Base-by-base conservation (phyloP, 2,329 filamentous ascomycete genomes). In the Talaromyces funiculosus region DNA sequence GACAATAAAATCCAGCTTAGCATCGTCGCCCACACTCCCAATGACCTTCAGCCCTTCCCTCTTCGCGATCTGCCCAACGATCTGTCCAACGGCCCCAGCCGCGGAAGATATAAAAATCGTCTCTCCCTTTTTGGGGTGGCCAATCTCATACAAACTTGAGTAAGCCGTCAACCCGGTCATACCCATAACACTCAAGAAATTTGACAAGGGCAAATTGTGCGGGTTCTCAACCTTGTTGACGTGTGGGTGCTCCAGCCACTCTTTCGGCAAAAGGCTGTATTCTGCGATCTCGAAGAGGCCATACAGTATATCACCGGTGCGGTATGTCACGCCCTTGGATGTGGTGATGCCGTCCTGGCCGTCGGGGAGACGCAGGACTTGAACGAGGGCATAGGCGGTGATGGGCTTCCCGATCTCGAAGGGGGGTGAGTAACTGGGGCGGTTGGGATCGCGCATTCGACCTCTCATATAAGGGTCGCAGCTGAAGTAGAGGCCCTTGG, bases 381-480 rank as follows among this genome's bases (percentile, higher is more conserved):
- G 86, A 64, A 84, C 81, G 64, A 95, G 79, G 54, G 78, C 80
- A 66, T 75, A 74, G 74, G 86, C 92, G 65, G 75, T 77, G 63
- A 96, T 82, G 64, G 90, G 84, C 66, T 83, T 74, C 71, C 81
- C 80, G 49, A 90, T 73, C 12, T 80, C 71, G 69, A 86, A 90
- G 1, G 87, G 75, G 1, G 87, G 80, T 22, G 80, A 73, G 79
- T 91, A 94, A 16, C 89, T 92, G 76, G 88, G 85, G 71, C 77
- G 68, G 35, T 78, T 73, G 6, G 88, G 71, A 42, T 80, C 75
- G 54, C 90, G 87, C 89, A 96, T 92, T 67, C 85, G 84, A 62
- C 88, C 89, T 61, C 92, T 88, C 80, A 90, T 85, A 79, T 95
- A 96, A 2, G 91, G 91, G 74, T 96, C 91, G 77, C 88, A 88